A percentile compares a stretch with the other conserved stretches of the same genome.
Evolutionary conservation across 2,329 filamentous ascomycete genomes (phyloP).

Genomic region (Chrysoporthe austroafricana): DNA sequence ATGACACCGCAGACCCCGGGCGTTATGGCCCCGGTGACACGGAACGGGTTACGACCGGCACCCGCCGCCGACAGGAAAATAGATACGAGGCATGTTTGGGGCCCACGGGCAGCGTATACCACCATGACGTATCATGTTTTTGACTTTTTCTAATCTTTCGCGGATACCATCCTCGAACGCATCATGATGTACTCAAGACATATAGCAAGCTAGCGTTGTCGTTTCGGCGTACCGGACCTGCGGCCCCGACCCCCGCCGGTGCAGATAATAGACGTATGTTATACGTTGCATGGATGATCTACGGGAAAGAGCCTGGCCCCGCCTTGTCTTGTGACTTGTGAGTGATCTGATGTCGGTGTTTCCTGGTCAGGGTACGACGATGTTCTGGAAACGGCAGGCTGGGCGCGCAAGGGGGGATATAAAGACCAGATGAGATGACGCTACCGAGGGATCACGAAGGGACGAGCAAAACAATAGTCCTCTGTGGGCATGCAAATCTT

Average conservation of each 20-base stretch:
- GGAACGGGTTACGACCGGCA: background rate
- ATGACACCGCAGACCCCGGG: too few species aligned
- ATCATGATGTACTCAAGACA: background rate
- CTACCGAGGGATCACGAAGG: background rate
- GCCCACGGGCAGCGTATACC: background rate
- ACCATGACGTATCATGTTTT: background rate
- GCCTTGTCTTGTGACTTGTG: background rate
- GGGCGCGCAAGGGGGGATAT: too few species aligned
- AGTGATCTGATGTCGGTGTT: too few species aligned
- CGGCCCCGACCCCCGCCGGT: background rate
- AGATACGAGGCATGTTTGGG: background rate
- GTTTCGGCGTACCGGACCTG: background rate
- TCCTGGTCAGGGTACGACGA: background rate
- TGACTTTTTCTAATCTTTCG: background rate
- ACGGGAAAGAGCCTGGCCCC: background rate
- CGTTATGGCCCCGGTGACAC: background rate
- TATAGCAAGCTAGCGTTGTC: too few species aligned
- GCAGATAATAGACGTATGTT: background rate
- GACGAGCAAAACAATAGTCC: background rate
- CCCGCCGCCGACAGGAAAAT: too few species aligned
- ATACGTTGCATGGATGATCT: background rate
- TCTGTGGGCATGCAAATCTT: background rate
- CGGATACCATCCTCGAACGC: slow-evolving; percentile 1
- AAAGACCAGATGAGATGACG: background rate
- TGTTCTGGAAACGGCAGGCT: too few species aligned